Evolutionary conservation across 2,329 filamentous ascomycete species (phyloP), one percentile per base, ranked within the genome.

Genomic region (Ceratocystis cacaofunesta): DNA sequence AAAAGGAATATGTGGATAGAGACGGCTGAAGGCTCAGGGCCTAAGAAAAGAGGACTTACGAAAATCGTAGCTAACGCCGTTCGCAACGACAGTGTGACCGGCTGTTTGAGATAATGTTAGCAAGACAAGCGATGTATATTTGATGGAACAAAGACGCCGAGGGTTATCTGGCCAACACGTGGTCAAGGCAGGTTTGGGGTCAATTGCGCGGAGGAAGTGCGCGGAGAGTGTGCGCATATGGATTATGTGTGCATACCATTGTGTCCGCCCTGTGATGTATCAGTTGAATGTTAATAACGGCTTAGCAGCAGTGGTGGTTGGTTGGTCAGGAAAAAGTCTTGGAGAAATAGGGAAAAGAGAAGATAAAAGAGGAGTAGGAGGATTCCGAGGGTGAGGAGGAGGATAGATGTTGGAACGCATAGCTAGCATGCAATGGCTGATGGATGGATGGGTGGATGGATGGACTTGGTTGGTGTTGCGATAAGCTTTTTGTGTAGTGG

Each of bases 11-110:
- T 36, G 32, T 19, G 17, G 36, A 12, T 19, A 10, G 19, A 44
- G 8, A 19, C 36, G 19, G 25, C 19, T 30, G 10, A 50, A 36
- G 17, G 82, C 62, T 87, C 76, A 67, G 88, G 80, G 73, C 86
- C 82, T 69, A 83, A 82, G 36, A 36, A 74, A 80, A 80, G 17
- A 44, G 3, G 17, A 65, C 58, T n/a, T 61, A 63, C 62, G 64
- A 25, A 65, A 68, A 64, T 72, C 69, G 60, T 68, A 69, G 66
- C 66, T 68, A 43, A 69, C 57, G 15, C 68, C 68, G 64, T 69
- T 68, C 19, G 48, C 68, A 65, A 67, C 66, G 36, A 67, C 66
- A 55, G 66, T 67, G 60, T 67, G 66, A 22, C 66, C 66, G 32
- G 66, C 66, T 67, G 30, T 32, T 36, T 63, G 4, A 60, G 41